phyloP scores from a whole-genome alignment of 768 basidiomycete genomes.

The Neoboletus brunneissimus region DNA sequence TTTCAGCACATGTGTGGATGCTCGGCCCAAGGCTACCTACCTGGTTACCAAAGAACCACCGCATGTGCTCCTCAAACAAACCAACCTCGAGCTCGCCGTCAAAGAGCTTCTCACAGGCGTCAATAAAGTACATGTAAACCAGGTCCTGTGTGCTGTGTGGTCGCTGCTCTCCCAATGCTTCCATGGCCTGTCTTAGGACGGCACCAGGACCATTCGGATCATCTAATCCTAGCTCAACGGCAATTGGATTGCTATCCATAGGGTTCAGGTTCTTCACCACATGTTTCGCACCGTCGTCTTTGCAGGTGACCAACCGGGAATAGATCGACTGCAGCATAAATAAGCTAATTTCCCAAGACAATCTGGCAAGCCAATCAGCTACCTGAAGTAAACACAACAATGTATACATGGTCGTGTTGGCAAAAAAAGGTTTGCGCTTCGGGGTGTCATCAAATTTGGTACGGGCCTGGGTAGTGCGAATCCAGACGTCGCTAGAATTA shows the following conservation, averaged over 20 bases:
- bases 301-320: conserved; percentile 81
- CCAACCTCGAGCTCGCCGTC: conserved; percentile 88
- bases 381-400: conserved; percentile 87
- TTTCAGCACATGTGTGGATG: conserved; percentile 4
- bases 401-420: conserved; percentile 91
- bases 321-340: conserved; percentile 69
- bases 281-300: conserved; percentile 70
- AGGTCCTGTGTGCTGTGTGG: conserved; percentile 53
- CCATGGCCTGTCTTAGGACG: conserved; percentile 62
- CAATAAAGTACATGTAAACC: conserved; percentile 86
- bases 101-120: conserved; percentile 90
- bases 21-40: conserved; percentile 37
- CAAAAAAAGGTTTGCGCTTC: conserved; percentile 70
- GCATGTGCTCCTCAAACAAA: conserved; percentile 94
- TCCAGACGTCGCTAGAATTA: conserved; percentile 53
- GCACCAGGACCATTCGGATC: conserved; percentile 76
- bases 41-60: conserved; percentile 91
- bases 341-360: conserved; percentile 3
- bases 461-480: conserved; percentile 38
- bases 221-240: conserved; percentile 80
- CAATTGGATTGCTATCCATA: conserved; percentile 73
- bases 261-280: conserved; percentile 65
- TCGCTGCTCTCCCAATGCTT: conserved; percentile 51
- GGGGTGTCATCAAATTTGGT: conserved; percentile 27
- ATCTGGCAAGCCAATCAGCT: conserved; percentile 5